Evolutionary conservation across 2,329 filamentous ascomycete genomes (phyloP).

Genomic region (Berkeleyomyces rouxiae): DNA sequence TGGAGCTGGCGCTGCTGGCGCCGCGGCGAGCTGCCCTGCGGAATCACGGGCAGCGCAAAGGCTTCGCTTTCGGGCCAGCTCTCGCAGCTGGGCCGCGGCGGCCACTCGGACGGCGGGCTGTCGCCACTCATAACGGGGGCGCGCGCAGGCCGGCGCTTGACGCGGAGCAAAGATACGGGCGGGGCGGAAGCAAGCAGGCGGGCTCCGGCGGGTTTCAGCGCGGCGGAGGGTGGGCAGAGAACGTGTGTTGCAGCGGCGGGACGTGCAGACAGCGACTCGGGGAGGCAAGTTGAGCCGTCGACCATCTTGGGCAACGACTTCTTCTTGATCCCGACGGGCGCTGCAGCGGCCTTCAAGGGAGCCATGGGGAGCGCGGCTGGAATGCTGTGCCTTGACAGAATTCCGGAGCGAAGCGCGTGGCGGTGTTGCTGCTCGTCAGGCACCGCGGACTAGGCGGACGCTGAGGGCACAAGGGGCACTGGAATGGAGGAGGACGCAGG

Average conservation of each 20-base stretch:
- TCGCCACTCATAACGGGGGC: background rate
- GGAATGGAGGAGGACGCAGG: background rate
- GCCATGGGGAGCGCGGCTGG: background rate
- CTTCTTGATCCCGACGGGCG: slow-evolving; percentile 9
- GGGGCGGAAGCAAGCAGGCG: background rate
- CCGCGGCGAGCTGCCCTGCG: slow-evolving; percentile 29
- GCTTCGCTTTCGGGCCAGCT: slow-evolving; percentile 2
- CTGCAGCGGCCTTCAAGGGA: background rate
- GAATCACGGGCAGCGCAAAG: slow-evolving; percentile 31
- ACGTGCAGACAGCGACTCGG: background rate
- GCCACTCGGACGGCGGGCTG: slow-evolving; percentile 2
- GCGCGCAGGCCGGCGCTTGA: background rate
- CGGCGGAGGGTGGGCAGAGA: background rate
- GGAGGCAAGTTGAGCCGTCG: background rate
- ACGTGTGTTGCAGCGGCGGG: background rate
- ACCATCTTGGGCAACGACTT: background rate
- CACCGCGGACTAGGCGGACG: background rate
- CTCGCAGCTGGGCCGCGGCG: slow-evolving; percentile 10
- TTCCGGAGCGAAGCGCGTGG: background rate
- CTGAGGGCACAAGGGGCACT: background rate
- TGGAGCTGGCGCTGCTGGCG: background rate
- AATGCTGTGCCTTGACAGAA: background rate
- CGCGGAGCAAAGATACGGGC: background rate
- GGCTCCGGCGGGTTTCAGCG: background rate
- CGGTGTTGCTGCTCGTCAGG: background rate